Conservation (phyloP, 257 asterid species). For the Leptodermis oblonga region DNA sequence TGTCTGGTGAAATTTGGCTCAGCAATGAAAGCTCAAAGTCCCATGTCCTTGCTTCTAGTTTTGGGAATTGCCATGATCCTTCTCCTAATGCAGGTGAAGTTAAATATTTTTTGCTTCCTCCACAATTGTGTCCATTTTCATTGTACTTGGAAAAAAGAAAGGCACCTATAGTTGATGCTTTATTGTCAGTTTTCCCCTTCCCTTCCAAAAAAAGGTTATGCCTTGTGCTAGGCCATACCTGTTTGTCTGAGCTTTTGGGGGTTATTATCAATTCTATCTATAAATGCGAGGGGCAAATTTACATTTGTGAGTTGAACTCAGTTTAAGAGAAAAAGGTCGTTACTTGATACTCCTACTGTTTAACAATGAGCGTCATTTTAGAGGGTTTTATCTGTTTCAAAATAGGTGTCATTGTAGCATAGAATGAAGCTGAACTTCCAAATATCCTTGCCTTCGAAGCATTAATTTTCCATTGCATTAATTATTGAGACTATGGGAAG, state of each 20-base stretch:
- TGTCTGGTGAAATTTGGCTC: conserved; percentile 35
- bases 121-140: neutral
- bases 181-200: neutral
- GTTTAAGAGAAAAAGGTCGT: neutral
- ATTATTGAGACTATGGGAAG: too few species aligned
- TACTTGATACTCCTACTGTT: neutral
- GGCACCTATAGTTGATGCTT: neutral
- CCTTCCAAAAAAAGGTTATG: neutral
- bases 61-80: conserved; percentile 55
- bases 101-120: neutral
- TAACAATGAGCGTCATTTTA: too few species aligned
- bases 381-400: too few species aligned
- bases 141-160: neutral
- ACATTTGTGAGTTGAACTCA: too few species aligned
- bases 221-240: neutral
- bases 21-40: conserved; percentile 47
- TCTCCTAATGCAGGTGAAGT: conserved; percentile 84
- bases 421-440: too few species aligned
- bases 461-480: too few species aligned
- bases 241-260: too few species aligned
- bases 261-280: too few species aligned
- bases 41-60: conserved; percentile 51
- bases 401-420: too few species aligned
- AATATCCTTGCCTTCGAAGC: too few species aligned
- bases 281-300: too few species aligned